These are phyloP conservation scores for Citrus hindsii DNA, from an alignment of 345 rosid genomes.

Conservation along the genomic window DNA sequence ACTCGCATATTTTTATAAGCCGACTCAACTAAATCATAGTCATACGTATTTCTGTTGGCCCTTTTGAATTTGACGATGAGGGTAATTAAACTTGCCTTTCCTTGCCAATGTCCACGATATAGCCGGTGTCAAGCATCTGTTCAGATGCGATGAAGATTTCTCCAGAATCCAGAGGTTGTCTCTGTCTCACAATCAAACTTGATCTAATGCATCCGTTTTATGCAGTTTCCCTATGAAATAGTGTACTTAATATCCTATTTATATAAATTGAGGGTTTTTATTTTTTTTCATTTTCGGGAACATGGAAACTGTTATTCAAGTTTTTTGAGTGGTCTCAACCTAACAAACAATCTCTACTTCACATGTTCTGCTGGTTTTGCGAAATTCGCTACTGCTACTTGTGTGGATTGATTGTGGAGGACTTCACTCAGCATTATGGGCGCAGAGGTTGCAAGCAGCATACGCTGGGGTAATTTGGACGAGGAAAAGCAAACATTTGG, in stretches of 20 bases:
- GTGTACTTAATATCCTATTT: too few relatives aligned
- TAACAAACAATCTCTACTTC: constrained; percentile 5
- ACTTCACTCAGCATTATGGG: constrained; percentile 63
- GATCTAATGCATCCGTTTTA: too few relatives aligned
- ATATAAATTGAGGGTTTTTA: neutral
- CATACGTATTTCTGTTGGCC: too few relatives aligned
- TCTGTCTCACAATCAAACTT: too few relatives aligned
- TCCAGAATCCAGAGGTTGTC: too few relatives aligned
- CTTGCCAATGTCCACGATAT: neutral
- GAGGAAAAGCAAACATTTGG: neutral
- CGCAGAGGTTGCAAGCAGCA: constrained; percentile 93
- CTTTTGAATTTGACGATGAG: too few relatives aligned
- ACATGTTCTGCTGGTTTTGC: constrained; percentile 82
- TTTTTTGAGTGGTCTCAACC: neutral
- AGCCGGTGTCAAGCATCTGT: too few relatives aligned
- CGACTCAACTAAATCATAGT: too few relatives aligned
- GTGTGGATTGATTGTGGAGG: constrained; percentile 61
- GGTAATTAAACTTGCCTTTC: neutral
- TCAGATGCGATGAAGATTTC: too few relatives aligned
- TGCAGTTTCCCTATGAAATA: too few relatives aligned
- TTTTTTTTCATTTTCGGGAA: too few relatives aligned
- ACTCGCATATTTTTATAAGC: too few relatives aligned
- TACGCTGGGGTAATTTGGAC: constrained; percentile 37
- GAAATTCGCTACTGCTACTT: constrained; percentile 70
- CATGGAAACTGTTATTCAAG: neutral